These are phyloP conservation scores for Lasiodiplodia theobromae DNA, from an alignment of 2,329 filamentous ascomycete genomes.

Conservation along the genomic window DNA sequence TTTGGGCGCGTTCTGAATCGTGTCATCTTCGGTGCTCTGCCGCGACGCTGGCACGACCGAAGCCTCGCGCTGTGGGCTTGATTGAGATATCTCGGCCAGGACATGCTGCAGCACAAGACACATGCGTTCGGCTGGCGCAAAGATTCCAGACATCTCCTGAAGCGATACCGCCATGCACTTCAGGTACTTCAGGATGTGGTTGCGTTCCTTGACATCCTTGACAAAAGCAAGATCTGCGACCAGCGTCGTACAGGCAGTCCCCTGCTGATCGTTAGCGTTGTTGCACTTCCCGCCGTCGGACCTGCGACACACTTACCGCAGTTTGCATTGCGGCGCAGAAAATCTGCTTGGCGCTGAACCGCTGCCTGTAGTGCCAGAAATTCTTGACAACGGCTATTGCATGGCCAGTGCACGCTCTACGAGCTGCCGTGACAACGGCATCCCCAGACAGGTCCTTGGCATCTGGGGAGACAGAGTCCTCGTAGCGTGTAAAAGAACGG, in stretches of 20 bases:
- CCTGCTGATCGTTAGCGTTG: conserved; percentile 39
- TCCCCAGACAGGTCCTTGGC: conserved; percentile 48
- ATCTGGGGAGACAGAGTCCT: conserved; percentile 46
- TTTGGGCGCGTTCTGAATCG: neutral
- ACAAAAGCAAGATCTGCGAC: conserved; percentile 56
- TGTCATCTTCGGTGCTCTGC: conserved; percentile 1
- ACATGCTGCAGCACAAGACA: conserved; percentile 61
- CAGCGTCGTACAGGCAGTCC: conserved; percentile 62
- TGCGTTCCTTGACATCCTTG: conserved; percentile 48
- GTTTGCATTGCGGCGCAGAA: conserved; percentile 61
- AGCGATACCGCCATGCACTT: conserved; percentile 61
- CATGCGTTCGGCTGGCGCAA: conserved; percentile 63
- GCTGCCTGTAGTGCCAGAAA: conserved; percentile 63
- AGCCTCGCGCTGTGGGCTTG: conserved; percentile 33
- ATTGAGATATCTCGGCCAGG: conserved; percentile 53
- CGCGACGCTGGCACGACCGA: conserved; percentile 16
- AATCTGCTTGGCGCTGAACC: conserved; percentile 60
- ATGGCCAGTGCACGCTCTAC: conserved; percentile 63
- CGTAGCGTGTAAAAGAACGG: conserved; percentile 61
- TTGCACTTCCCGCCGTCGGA: neutral
- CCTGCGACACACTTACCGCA: conserved; percentile 42
- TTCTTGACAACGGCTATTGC: conserved; percentile 61
- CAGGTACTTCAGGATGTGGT: conserved; percentile 57
- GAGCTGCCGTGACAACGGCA: conserved; percentile 56
- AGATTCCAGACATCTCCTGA: conserved; percentile 61